Evolutionary conservation across 2,329 filamentous ascomycete species (phyloP).

Genomic region (Hypocrella siamensis): DNA sequence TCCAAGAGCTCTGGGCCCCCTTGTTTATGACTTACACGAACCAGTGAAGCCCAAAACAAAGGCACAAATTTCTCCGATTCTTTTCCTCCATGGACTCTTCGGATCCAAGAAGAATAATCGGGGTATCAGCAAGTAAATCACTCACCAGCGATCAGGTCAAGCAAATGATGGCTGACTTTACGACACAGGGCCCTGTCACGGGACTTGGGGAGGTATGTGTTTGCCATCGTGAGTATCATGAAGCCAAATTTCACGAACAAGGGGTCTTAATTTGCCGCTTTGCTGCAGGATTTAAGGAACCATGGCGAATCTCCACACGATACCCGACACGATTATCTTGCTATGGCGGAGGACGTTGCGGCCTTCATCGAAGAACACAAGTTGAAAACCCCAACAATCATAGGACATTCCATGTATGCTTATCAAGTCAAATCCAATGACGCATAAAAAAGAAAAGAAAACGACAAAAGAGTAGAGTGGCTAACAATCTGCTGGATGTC

Average conservation of each 20-base stretch:
- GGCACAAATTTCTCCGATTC: constrained; percentile 43
- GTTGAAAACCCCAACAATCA: constrained; percentile 57
- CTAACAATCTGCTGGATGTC: not conserved
- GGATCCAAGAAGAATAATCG: constrained; percentile 93
- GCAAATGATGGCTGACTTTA: not conserved
- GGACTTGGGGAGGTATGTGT: constrained; percentile 66
- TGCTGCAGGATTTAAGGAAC: constrained; percentile 65
- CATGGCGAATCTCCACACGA: constrained; percentile 82
- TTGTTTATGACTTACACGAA: constrained; percentile 54
- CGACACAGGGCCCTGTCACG: constrained; percentile 55
- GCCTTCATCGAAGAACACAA: constrained; percentile 59
- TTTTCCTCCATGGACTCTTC: constrained; percentile 87
- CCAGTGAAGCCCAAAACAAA: constrained; percentile 27
- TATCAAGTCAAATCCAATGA: too few species aligned
- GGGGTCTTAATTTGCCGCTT: too few species aligned
- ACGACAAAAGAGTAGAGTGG: too few species aligned
- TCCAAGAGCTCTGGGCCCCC: constrained; percentile 10
- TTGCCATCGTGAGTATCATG: constrained; percentile 48
- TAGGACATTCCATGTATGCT: constrained; percentile 81
- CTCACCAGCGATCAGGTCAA: too few species aligned
- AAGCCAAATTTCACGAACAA: not conserved
- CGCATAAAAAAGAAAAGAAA: too few species aligned
- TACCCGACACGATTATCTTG: constrained; percentile 58
- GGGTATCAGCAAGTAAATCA: constrained; percentile 76
- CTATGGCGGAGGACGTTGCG: constrained; percentile 72